Evolutionary conservation across 805 yeast species (phyloP), one percentile per base, ranked within the genome.

Genomic region (Metschnikowia cubensis): DNA sequence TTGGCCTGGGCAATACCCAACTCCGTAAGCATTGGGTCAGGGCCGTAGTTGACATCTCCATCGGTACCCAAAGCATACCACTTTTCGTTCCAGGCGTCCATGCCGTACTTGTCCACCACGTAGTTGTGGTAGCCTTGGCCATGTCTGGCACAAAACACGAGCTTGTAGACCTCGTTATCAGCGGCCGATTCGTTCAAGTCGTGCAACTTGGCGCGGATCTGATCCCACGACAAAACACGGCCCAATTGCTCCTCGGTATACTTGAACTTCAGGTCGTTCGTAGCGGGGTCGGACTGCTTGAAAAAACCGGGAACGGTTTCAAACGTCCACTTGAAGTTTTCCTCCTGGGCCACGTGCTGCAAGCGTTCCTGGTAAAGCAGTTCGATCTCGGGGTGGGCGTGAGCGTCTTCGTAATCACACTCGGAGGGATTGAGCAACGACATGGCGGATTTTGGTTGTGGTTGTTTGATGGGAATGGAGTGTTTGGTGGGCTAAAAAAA

Each of bases 71-170:
- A 51, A 14, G 66, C 65, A 5, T 81, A 72, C 83, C 83, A 83
- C 50, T 82, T 74, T 0, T 60, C 57, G 56, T 80, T 66, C 90
- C 89, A 84, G n/a, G 65, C 78, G 2, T 73, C 72, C 17, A 70
- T 49, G 10, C 88, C 88, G 57, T 81, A 82, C 51, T 77, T 73
- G 20, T 66, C 67, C 14, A 82, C 80, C 2, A 80, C 76, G 41
- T 71, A 69, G 57, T 84, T 84, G 54, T 84, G 90, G 59, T 66
- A 78, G 0, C 89, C 89, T 62, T 84, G 87, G 5, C 89, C 89
- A 57, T 84, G 89, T 60, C 89, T 73, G 10, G 85, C 84, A 48
- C 80, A 70, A 43, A 80, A 74, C 3, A 82, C 50, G 42, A 82
- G 57, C 57, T 81, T 82, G 62, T 71, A 80, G 34, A 54, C 50